Percentiles rank a stretch among this genome's conserved stretches.
Conservation (phyloP, 805 yeast species). For the Candida piceae region DNA sequence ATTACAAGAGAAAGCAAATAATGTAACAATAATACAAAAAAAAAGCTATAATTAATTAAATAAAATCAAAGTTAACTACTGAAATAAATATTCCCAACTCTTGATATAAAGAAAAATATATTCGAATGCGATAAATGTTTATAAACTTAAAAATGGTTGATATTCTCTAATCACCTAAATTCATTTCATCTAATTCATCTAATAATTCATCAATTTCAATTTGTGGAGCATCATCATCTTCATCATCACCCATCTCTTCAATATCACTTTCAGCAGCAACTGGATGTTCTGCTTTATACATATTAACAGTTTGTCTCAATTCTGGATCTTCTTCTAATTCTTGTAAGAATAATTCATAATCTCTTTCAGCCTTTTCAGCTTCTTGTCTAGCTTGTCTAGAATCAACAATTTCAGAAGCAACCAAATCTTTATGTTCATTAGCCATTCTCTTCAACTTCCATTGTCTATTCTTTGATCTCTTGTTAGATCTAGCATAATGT, state of each 20-base stretch:
- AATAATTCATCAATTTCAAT: slow-evolving; percentile 87
- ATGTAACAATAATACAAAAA: too few species aligned
- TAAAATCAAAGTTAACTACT: background rate
- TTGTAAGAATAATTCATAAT: slow-evolving; percentile 92
- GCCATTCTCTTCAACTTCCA: slow-evolving; percentile 99
- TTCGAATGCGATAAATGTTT: too few species aligned
- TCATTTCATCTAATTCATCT: slow-evolving; percentile 94
- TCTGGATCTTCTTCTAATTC: slow-evolving; percentile 97
- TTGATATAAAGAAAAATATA: background rate
- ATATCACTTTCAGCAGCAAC: slow-evolving; percentile 33
- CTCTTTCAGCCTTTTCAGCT: slow-evolving; percentile 86
- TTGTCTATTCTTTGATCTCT: slow-evolving; percentile 69
- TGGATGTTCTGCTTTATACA: slow-evolving; percentile 62
- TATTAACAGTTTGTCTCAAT: slow-evolving; percentile 81
- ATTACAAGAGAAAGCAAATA: too few species aligned
- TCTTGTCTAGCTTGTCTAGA: slow-evolving; percentile 81
- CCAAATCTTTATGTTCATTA: slow-evolving; percentile 84
- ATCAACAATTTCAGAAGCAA: slow-evolving; percentile 49
- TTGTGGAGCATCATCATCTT: slow-evolving; percentile 80
- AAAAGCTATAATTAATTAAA: too few species aligned
- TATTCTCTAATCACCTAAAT: slow-evolving; percentile 62
- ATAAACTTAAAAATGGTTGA: too few species aligned
- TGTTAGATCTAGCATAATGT: slow-evolving; percentile 72
- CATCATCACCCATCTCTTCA: slow-evolving; percentile 44
- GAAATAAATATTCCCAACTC: background rate